Evolutionary conservation across 768 basidiomycete species (phyloP), one percentile per base, ranked within the genome.

Genomic region (Agrocybe praecox): DNA sequence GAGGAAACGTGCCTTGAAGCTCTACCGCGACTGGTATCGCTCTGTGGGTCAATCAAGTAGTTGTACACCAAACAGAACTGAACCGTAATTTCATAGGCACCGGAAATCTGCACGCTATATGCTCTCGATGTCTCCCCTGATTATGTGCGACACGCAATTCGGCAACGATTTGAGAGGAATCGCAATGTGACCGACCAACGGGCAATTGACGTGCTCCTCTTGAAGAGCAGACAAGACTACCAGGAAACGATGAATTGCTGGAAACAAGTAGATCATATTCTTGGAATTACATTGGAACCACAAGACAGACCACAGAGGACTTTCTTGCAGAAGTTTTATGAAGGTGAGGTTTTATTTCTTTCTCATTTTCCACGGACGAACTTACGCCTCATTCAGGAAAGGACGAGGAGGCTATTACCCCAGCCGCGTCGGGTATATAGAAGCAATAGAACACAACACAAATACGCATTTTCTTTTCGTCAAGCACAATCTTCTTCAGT

Each of bases 201-300:
- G 53, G 85, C 90, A 21, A 85, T 98, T 69, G 94, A 99, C 70
- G 76, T 96, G 45, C 79, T 98, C 64, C 67, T 97, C 40, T 81
- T 89, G 67, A 98, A 98, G 79, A 80, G 84, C 51, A 79, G 86
- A 60, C 89, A 87, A 75, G 94, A 98, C 63, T 92, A 86, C 67
- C 96, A 98, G 79, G 96, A 98, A 80, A 89, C 89, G 51, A 79
- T 97, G 80, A 98, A 98, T 69, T 84, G 83, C 65, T 98, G 95
- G 95, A 95, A 95, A 68, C 90, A 92, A 77, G 82, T 79, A 43
- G 89, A 92, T 58, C 92, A 94, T 67, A 76, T 94, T 26, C 72
- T 87, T 71, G 91, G 90, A 2, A 82, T 90, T 32, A 69, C 93
- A 49, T 71, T 92, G 56, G 70, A 81, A 58, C 74, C 77, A 8